A percentile compares a stretch with the other conserved stretches of the same genome.
Conservation (phyloP, 176 grass and related monocot genomes). For the Microstegium vimineum region DNA sequence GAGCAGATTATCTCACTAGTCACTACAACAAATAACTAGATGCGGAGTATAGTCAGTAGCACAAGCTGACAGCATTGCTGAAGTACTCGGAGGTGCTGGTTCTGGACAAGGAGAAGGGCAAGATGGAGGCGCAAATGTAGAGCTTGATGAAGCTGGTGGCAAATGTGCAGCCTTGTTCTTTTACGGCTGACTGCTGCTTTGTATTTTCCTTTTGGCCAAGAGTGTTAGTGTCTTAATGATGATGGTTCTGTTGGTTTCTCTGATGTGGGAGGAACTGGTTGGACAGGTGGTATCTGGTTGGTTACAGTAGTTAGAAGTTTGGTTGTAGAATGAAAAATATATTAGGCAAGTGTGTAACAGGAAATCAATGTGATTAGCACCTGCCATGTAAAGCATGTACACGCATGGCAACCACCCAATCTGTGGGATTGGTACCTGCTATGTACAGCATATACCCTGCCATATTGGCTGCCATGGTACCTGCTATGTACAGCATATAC, state of each 20-base stretch:
- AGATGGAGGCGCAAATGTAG: neutral
- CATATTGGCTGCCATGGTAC: too few relatives aligned
- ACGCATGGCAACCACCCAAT: too few relatives aligned
- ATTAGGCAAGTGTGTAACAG: too few relatives aligned
- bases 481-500: too few relatives aligned
- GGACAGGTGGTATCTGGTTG: neutral
- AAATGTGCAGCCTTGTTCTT: neutral
- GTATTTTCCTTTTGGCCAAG: neutral
- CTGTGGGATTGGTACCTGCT: too few relatives aligned
- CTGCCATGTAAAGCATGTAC: too few relatives aligned
- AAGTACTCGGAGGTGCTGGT: neutral
- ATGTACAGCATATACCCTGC: too few relatives aligned
- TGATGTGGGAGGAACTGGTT: neutral
- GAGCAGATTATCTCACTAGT: neutral
- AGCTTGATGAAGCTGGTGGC: neutral
- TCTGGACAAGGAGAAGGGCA: neutral
- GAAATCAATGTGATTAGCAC: too few relatives aligned
- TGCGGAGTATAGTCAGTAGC: neutral
- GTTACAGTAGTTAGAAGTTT: neutral
- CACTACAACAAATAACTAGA: constrained; percentile 17
- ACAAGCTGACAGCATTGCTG: neutral
- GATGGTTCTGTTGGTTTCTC: neutral
- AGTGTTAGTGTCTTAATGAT: neutral
- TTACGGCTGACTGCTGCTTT: neutral
- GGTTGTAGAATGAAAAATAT: too few relatives aligned